Evolutionary conservation across 129 eudicot species (phyloP), one percentile per base, ranked within the genome.

Genomic region (Deinandra increscens): DNA sequence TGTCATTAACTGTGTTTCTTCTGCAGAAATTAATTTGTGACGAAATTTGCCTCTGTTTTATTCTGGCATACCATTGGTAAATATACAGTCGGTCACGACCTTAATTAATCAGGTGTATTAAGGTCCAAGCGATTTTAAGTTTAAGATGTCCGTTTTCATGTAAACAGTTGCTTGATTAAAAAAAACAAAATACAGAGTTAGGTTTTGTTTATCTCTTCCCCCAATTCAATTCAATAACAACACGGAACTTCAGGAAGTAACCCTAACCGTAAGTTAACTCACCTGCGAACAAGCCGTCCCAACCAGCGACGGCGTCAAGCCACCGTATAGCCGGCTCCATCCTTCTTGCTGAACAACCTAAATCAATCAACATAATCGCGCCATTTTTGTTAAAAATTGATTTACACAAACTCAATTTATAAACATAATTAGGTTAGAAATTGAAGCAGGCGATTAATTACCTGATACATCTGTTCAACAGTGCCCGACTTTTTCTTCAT

Each of bases 221-320:
- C 37, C 36, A 72, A 36, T 72, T n/a, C n/a, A n/a, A n/a, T n/a
- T 26, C 31, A 26, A 26, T 26, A 26, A 26, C 31, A 26, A 26
- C 31, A 26, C 31, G 31, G 31, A 17, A 72, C 37, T 23, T 72
- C 33, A 60, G 45, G 11, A 44, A 39, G 48, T 60, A 45, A 19
- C 68, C 49, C 48, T 12, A 42, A 48, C 48, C 44, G 20, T 23
- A 56, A 74, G 46, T 66, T 34, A 78, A 66, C 66, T 81, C 72
- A 86, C 98, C 96, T 92, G 96, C 62, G 98, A 92, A 4, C 91
- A 83, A 36, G 98, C 95, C 0, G 98, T 93, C 45, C 98, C 98
- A 36, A 89, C 88, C 31, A 93, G 82, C 15, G 98, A 93, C 44
- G 98, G 87, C 20, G 88, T 46, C 70, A 93, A 85, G 13, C 98